phyloP scores from a whole-genome alignment of 169 alveolate genomes.

The Babesia sp. region DNA sequence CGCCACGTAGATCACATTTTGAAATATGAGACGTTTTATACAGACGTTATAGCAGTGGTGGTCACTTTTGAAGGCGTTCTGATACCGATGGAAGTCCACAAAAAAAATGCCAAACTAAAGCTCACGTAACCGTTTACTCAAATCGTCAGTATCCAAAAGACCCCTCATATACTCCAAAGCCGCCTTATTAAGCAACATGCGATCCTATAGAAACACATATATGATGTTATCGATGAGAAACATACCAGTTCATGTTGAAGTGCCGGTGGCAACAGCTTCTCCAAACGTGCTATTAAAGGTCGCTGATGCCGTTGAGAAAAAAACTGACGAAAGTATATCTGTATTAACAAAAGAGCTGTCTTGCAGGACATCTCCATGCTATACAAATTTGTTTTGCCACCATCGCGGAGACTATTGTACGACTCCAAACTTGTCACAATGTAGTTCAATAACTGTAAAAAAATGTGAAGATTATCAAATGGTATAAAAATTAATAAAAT shows the following conservation, averaged over 20 bases:
- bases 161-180: constrained; percentile 36
- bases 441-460: constrained; percentile 22
- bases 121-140: constrained; percentile 28
- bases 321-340: constrained; percentile 55
- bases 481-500: neutral
- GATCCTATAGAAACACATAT: constrained; percentile 28
- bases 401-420: neutral
- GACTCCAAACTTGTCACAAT: constrained; percentile 41
- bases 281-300: constrained; percentile 22
- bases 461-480: neutral
- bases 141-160: constrained; percentile 23
- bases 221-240: neutral
- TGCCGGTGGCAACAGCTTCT: constrained; percentile 23
- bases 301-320: constrained; percentile 37
- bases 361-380: constrained; percentile 29
- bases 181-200: constrained; percentile 31
- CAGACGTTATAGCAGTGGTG: too few species aligned
- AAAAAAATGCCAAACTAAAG: neutral
- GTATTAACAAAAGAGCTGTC: constrained; percentile 30
- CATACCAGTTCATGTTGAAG: constrained; percentile 41
- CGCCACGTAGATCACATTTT: too few species aligned
- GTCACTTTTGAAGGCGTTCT: too few species aligned
- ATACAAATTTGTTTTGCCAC: constrained; percentile 18
- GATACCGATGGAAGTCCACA: too few species aligned
- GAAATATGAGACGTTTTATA: too few species aligned